Conservation (phyloP, 257 asterid genomes). For the Leonotis leonurus region DNA sequence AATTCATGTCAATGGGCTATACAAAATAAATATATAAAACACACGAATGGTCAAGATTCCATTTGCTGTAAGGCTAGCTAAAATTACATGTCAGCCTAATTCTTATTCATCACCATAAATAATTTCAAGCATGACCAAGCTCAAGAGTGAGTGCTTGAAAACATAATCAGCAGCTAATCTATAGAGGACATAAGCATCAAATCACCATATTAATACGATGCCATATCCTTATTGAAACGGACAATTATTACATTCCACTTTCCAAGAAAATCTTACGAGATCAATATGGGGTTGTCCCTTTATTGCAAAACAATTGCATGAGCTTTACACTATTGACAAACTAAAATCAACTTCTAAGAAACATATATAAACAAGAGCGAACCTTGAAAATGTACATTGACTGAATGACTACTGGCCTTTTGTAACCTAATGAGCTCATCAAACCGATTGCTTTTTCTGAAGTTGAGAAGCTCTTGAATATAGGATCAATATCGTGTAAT, state of each 20-base stretch:
- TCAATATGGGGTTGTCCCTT: not conserved
- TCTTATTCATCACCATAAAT: not conserved
- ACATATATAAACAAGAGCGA: not conserved
- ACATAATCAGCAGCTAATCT: not conserved
- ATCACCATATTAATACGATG: not conserved
- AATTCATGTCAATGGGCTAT: conserved; percentile 8
- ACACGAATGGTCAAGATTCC: not conserved
- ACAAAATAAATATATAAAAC: not conserved
- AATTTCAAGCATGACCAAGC: not conserved
- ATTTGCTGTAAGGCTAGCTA: not conserved
- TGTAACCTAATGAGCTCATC: conserved; percentile 53
- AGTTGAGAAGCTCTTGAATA: conserved; percentile 59
- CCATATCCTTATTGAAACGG: not conserved
- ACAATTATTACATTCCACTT: not conserved
- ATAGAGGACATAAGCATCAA: not conserved
- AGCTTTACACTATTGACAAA: not conserved
- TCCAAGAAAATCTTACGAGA: not conserved
- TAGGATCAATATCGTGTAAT: conserved; percentile 55
- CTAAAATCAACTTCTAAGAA: not conserved
- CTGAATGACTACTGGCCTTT: conserved; percentile 55
- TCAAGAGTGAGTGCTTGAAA: not conserved
- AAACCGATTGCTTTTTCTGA: conserved; percentile 49
- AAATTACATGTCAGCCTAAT: not conserved
- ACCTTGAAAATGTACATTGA: conserved; percentile 88
- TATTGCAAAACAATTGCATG: not conserved